phyloP scores from a whole-genome alignment of 129 eudicot genomes.

The Smallanthus sonchifolius region DNA sequence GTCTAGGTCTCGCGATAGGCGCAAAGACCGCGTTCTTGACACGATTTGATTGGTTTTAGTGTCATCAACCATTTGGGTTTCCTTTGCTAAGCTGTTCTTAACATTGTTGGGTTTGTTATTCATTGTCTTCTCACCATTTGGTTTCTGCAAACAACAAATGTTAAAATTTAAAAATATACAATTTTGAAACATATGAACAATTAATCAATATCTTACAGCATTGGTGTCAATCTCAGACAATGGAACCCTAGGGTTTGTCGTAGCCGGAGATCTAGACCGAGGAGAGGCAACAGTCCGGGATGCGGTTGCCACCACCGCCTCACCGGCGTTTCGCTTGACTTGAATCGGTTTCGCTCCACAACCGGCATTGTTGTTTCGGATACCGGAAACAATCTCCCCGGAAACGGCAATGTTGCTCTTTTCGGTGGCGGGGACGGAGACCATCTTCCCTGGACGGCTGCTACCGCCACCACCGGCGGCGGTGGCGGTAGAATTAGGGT shows the following conservation, averaged over 20 bases:
- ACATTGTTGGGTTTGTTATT: slow-evolving; percentile 11
- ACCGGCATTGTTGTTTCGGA: background rate
- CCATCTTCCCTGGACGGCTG: slow-evolving; percentile 79
- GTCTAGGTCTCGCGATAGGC: slow-evolving; percentile 80
- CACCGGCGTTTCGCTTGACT: slow-evolving; percentile 71
- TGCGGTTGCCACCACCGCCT: slow-evolving; percentile 4
- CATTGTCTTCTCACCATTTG: slow-evolving; percentile 29
- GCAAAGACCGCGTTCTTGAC: slow-evolving; percentile 59
- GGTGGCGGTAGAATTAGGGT: slow-evolving; percentile 26
- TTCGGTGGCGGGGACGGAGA: slow-evolving; percentile 42
- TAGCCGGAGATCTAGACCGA: too few species aligned
- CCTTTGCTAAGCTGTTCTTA: too few species aligned
- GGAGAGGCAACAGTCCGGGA: slow-evolving; percentile 60
- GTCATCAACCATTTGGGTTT: slow-evolving; percentile 26
- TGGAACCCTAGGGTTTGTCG: slow-evolving; percentile 58
- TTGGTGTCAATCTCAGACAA: slow-evolving; percentile 76
- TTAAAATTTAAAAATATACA: background rate
- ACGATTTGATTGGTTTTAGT: slow-evolving; percentile 27
- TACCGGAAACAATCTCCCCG: slow-evolving; percentile 19
- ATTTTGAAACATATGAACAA: background rate
- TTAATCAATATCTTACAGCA: background rate
- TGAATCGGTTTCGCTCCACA: slow-evolving; percentile 51
- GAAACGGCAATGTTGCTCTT: slow-evolving; percentile 45
- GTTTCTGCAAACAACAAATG: slow-evolving; percentile 31
- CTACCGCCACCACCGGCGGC: background rate